These are phyloP conservation scores for Panaeolus papilionaceus DNA, from an alignment of 768 basidiomycete species.

Conservation along the genomic window DNA sequence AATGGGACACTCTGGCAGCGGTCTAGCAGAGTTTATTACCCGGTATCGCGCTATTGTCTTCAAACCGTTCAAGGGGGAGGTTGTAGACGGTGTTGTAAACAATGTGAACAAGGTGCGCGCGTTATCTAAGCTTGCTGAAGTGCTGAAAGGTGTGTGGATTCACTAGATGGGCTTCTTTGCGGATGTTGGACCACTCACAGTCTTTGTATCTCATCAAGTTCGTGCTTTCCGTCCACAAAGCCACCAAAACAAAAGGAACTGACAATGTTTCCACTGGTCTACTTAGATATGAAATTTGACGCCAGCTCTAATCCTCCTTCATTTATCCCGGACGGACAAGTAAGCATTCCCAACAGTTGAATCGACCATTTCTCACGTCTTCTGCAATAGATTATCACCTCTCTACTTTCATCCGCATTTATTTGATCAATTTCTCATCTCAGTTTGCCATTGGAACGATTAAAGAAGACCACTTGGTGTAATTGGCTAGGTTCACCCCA, in stretches of 20 bases:
- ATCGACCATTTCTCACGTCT: slow-evolving; percentile 9
- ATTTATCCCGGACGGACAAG: slow-evolving; percentile 90
- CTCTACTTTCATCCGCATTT: neutral
- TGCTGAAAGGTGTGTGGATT: slow-evolving; percentile 6
- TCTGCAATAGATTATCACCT: slow-evolving; percentile 70
- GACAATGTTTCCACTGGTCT: slow-evolving; percentile 71
- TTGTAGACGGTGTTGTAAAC: slow-evolving; percentile 94
- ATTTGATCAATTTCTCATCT: slow-evolving; percentile 12
- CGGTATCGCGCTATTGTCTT: slow-evolving; percentile 97
- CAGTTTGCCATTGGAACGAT: slow-evolving; percentile 98
- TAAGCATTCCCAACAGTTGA: slow-evolving; percentile 31
- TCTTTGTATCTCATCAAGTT: slow-evolving; percentile 97
- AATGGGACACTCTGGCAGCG: slow-evolving; percentile 88
- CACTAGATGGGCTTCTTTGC: slow-evolving; percentile 97
- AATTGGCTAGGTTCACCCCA: slow-evolving; percentile 59
- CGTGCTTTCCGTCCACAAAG: slow-evolving; percentile 28
- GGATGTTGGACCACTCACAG: slow-evolving; percentile 91
- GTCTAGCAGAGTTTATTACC: slow-evolving; percentile 95
- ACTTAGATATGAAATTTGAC: slow-evolving; percentile 93
- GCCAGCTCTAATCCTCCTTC: slow-evolving; percentile 98
- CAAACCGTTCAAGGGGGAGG: slow-evolving; percentile 99
- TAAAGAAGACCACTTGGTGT: slow-evolving; percentile 98
- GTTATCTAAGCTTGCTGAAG: neutral
- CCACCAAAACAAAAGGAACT: slow-evolving; percentile 15
- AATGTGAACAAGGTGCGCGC: slow-evolving; percentile 90